phyloP scores from a whole-genome alignment of 345 rosid species.

The Salix udensis region DNA sequence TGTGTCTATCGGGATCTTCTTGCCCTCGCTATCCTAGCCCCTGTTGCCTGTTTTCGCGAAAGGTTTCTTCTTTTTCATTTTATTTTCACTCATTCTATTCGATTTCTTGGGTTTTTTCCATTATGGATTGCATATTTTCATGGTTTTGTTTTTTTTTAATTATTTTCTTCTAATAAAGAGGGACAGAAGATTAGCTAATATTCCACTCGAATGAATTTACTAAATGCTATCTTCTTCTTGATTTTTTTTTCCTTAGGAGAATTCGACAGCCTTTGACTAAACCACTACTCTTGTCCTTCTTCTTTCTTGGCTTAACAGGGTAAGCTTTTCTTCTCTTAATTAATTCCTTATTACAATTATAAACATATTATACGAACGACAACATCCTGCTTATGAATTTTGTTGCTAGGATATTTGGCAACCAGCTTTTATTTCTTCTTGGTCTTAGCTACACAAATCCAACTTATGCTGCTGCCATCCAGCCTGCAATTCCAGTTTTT shows the following conservation, averaged over 20 bases:
- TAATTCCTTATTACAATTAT: background rate
- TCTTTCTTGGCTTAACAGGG: slow-evolving; percentile 93
- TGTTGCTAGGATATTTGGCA: slow-evolving; percentile 80
- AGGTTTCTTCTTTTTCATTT: slow-evolving; percentile 37
- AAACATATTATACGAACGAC: background rate
- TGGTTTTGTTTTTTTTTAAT: background rate
- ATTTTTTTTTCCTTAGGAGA: slow-evolving; percentile 45
- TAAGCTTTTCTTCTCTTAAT: slow-evolving; percentile 28
- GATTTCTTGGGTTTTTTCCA: background rate
- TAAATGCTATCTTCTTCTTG: no score
- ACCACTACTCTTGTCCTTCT: slow-evolving; percentile 60
- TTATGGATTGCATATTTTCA: background rate
- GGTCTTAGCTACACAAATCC: slow-evolving; percentile 98
- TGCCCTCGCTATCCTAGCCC: slow-evolving; percentile 84
- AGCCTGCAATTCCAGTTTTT: slow-evolving; percentile 95
- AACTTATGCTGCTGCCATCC: slow-evolving; percentile 94
- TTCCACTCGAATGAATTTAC: no score
- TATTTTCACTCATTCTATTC: background rate
- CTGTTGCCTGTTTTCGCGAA: slow-evolving; percentile 81
- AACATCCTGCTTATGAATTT: slow-evolving; percentile 11
- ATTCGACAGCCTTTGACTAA: slow-evolving; percentile 69
- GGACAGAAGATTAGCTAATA: no score
- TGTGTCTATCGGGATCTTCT: slow-evolving; percentile 92
- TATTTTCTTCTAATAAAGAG: background rate
- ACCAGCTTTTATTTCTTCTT: slow-evolving; percentile 88